Evolutionary conservation across 2,329 filamentous ascomycete genomes (phyloP).

Genomic region (Berkeleyomyces basicola): DNA sequence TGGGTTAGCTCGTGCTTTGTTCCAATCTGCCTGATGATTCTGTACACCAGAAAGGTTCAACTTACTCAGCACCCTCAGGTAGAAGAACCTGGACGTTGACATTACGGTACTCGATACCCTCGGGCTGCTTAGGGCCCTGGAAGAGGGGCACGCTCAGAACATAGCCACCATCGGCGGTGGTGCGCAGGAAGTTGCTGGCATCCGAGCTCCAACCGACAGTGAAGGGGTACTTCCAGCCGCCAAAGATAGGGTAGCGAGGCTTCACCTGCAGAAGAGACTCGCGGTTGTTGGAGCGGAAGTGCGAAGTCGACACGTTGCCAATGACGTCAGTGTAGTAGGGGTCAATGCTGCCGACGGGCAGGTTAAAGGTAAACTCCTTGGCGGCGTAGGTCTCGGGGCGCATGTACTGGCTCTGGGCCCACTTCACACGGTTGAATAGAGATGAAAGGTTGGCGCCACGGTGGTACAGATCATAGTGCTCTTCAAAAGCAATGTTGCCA

Average conservation of each 20-base stretch:
- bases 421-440: slow-evolving; percentile 62
- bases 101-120: slow-evolving; percentile 74
- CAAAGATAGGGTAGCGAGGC: slow-evolving; percentile 90
- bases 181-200: slow-evolving; percentile 58
- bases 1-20: neutral
- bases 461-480: slow-evolving; percentile 79
- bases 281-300: slow-evolving; percentile 60
- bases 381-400: slow-evolving; percentile 63
- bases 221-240: slow-evolving; percentile 97
- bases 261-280: slow-evolving; percentile 79
- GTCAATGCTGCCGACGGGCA: slow-evolving; percentile 64
- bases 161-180: slow-evolving; percentile 49
- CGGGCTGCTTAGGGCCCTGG: slow-evolving; percentile 71
- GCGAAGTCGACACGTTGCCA: slow-evolving; percentile 89
- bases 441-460: slow-evolving; percentile 61
- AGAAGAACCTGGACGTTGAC: slow-evolving; percentile 69
- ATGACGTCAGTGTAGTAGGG: slow-evolving; percentile 94
- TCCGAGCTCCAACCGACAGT: slow-evolving; percentile 91
- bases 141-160: slow-evolving; percentile 83
- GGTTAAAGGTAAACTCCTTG: slow-evolving; percentile 64
- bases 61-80: slow-evolving; percentile 77
- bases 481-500: slow-evolving; percentile 87
- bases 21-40: neutral
- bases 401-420: slow-evolving; percentile 57
- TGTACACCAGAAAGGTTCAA: slow-evolving; percentile 14